Evolutionary conservation across 1,139 yeast genomes (phyloP).

Genomic region (Saccharomyces hybrid): DNA sequence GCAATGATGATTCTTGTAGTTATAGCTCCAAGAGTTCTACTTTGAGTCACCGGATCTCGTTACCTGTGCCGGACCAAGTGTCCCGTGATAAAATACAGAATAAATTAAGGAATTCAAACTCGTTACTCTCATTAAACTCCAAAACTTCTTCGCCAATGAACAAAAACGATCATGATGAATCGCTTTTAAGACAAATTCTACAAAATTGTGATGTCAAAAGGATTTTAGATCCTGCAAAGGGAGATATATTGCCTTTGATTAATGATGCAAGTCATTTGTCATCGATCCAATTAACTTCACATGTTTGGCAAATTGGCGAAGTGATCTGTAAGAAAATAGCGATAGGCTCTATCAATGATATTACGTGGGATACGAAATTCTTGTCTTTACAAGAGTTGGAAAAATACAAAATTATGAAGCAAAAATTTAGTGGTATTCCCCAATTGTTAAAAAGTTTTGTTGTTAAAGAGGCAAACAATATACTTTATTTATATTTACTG

Average conservation of each 20-base stretch:
- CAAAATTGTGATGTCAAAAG: slow-evolving; percentile 22
- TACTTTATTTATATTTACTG: slow-evolving; percentile 20
- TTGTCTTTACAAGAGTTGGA: slow-evolving; percentile 26
- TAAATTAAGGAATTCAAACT: slow-evolving; percentile 46
- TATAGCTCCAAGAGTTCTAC: slow-evolving; percentile 8
- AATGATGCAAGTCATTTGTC: neutral
- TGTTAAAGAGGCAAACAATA: slow-evolving; percentile 8
- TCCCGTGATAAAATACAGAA: slow-evolving; percentile 48
- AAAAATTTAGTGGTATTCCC: slow-evolving; percentile 27
- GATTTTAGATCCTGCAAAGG: neutral
- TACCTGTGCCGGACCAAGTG: slow-evolving; percentile 49
- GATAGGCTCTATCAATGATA: slow-evolving; percentile 14
- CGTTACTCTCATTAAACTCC: slow-evolving; percentile 40
- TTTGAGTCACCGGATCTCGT: slow-evolving; percentile 37
- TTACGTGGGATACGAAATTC: slow-evolving; percentile 16
- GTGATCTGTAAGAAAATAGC: slow-evolving; percentile 20
- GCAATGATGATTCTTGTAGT: slow-evolving; percentile 12
- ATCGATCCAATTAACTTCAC: slow-evolving; percentile 12
- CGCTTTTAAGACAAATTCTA: slow-evolving; percentile 20
- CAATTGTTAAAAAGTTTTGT: slow-evolving; percentile 21
- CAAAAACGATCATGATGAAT: slow-evolving; percentile 24
- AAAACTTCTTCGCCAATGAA: slow-evolving; percentile 13
- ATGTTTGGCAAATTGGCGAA: slow-evolving; percentile 17
- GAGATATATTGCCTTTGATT: neutral
- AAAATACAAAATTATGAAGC: slow-evolving; percentile 18